Percentiles rank a stretch among this genome's conserved stretches.
These are phyloP conservation scores for Bauhinia variegata DNA, from an alignment of 306 rosid species.

Conservation along the genomic window DNA sequence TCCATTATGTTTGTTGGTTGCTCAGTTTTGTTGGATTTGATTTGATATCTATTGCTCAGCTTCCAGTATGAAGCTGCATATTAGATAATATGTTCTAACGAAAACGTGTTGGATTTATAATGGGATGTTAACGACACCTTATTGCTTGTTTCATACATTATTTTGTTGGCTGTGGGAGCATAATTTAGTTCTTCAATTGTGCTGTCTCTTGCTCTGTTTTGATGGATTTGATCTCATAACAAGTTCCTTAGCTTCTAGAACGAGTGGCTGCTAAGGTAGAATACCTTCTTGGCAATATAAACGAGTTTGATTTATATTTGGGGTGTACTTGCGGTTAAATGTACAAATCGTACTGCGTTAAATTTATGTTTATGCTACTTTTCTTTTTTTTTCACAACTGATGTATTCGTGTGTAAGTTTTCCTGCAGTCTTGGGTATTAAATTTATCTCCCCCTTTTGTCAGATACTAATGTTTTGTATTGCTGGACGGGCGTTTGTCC, in stretches of 20 bases:
- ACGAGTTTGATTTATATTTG: background rate
- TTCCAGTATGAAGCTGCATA: too few species aligned
- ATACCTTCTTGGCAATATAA: background rate
- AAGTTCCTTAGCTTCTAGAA: too few species aligned
- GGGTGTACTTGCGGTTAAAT: background rate
- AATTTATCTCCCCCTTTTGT: background rate
- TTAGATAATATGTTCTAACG: too few species aligned
- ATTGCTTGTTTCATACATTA: background rate
- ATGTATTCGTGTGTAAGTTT: too few species aligned
- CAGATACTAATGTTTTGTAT: too few species aligned
- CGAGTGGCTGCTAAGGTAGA: background rate
- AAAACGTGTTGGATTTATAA: too few species aligned
- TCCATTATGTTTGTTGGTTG: too few species aligned
- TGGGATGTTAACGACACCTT: too few species aligned
- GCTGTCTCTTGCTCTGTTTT: background rate
- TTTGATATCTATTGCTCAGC: background rate
- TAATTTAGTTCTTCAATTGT: background rate
- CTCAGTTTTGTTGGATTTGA: background rate
- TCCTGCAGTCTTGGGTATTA: background rate
- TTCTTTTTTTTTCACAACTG: too few species aligned
- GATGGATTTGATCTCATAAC: conserved; percentile 11
- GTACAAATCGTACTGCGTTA: too few species aligned
- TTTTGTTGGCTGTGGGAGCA: background rate
- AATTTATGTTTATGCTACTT: too few species aligned
- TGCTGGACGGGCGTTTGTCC: background rate